Evolutionary conservation across 2,329 filamentous ascomycete species (phyloP).

Genomic region (Uncinocarpus reesii): DNA sequence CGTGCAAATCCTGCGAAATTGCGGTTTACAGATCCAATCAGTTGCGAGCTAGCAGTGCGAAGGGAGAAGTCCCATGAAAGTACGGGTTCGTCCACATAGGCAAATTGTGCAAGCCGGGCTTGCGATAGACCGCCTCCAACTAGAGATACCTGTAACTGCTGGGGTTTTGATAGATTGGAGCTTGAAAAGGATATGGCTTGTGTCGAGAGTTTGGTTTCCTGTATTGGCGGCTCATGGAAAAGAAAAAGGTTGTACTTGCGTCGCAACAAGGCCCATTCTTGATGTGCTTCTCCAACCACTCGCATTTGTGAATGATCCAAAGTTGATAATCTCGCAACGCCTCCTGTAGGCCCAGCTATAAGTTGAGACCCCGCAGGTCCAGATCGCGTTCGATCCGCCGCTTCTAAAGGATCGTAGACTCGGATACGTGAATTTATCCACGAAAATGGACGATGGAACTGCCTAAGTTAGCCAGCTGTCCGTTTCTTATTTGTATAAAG

Average conservation of each 20-base stretch:
- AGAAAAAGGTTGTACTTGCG: slow-evolving; percentile 57
- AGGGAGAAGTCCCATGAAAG: slow-evolving; percentile 57
- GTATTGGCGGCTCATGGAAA: slow-evolving; percentile 39
- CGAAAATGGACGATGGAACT: slow-evolving; percentile 54
- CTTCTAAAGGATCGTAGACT: slow-evolving; percentile 45
- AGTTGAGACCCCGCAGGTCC: slow-evolving; percentile 37
- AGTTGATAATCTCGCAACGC: slow-evolving; percentile 44
- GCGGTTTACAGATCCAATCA: slow-evolving; percentile 54
- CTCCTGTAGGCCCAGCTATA: slow-evolving; percentile 30
- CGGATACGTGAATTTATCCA: slow-evolving; percentile 53
- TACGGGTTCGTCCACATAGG: slow-evolving; percentile 52
- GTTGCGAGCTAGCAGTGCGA: slow-evolving; percentile 38
- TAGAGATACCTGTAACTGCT: slow-evolving; percentile 36
- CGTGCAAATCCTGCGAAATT: slow-evolving; percentile 54
- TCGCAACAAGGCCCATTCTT: slow-evolving; percentile 52
- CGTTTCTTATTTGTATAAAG: neutral
- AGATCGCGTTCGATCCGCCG: slow-evolving; percentile 26
- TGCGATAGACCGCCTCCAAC: slow-evolving; percentile 15
- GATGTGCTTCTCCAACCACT: slow-evolving; percentile 53
- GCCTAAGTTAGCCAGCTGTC: slow-evolving; percentile 13
- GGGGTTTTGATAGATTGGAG: slow-evolving; percentile 41
- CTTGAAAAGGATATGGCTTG: slow-evolving; percentile 35
- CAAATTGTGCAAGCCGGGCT: slow-evolving; percentile 50
- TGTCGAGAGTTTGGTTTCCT: slow-evolving; percentile 29
- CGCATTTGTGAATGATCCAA: slow-evolving; percentile 49